Conservation (phyloP, 2,329 filamentous ascomycete genomes). For the Colletotrichum siamense region DNA sequence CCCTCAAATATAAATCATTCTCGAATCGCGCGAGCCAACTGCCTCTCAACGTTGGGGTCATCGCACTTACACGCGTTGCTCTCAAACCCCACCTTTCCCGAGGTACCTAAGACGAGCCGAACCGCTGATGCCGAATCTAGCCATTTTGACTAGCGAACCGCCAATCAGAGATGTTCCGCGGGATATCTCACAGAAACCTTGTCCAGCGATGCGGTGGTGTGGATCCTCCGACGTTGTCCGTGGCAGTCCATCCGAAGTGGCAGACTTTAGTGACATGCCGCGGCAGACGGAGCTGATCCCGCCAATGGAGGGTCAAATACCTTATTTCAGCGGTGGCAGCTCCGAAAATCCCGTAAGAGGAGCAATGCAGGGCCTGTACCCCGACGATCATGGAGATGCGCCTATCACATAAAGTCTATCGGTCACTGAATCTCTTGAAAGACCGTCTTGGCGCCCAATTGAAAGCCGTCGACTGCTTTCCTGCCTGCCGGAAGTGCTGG, state of each 20-base stretch:
- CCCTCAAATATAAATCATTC: neutral
- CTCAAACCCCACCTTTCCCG: neutral
- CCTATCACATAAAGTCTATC: neutral
- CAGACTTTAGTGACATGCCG: neutral
- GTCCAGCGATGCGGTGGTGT: neutral
- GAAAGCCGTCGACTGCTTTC: neutral
- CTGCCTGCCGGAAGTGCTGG: neutral
- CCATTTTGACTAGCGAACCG: fast-evolving
- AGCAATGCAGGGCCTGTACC: neutral
- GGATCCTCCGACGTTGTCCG: neutral
- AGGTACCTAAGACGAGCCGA: neutral
- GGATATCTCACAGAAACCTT: neutral
- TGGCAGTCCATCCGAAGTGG: neutral
- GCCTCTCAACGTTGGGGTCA: neutral
- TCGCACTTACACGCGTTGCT: neutral
- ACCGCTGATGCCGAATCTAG: neutral
- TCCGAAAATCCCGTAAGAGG: fast-evolving
- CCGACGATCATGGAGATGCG: neutral
- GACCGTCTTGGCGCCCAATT: neutral
- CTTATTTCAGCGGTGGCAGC: neutral
- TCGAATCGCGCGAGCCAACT: neutral
- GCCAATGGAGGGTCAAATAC: neutral
- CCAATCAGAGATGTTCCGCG: neutral
- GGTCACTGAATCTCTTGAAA: neutral
- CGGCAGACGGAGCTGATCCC: neutral